These are phyloP conservation scores for Pelargonium australe DNA, from an alignment of 441 rosid species.

Conservation along the genomic window DNA sequence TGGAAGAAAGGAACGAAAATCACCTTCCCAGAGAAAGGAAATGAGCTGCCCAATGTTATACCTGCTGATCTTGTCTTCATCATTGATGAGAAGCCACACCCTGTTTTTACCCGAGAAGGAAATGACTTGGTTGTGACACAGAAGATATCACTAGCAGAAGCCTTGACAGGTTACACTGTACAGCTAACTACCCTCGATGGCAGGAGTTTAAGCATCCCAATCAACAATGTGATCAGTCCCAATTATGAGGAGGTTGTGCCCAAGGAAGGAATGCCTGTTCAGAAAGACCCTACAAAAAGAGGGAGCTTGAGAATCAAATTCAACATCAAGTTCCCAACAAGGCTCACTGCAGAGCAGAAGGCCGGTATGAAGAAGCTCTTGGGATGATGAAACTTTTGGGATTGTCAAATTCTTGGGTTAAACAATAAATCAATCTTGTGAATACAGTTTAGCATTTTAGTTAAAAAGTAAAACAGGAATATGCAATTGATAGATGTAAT, in stretches of 20 bases:
- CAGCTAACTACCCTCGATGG: conserved; percentile 63
- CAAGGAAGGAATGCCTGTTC: conserved; percentile 54
- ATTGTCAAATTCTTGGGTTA: neutral
- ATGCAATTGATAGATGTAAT: neutral
- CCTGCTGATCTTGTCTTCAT: conserved; percentile 73
- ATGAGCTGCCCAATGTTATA: conserved; percentile 53
- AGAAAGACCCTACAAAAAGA: conserved; percentile 44
- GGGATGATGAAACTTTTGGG: conserved; percentile 12
- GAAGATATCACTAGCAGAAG: conserved; percentile 62
- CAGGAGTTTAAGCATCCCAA: conserved; percentile 46
- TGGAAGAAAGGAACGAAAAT: conserved; percentile 85
- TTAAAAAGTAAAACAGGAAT: neutral
- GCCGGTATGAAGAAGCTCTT: conserved; percentile 49
- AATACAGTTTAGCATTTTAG: neutral
- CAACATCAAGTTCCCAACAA: conserved; percentile 50
- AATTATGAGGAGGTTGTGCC: conserved; percentile 54
- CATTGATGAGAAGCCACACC: conserved; percentile 73
- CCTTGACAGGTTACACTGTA: conserved; percentile 64
- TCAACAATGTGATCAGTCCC: conserved; percentile 60
- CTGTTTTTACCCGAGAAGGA: conserved; percentile 62
- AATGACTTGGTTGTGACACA: conserved; percentile 59
- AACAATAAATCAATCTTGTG: neutral
- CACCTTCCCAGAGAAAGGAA: conserved; percentile 82
- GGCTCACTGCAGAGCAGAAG: conserved; percentile 51
- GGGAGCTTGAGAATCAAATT: conserved; percentile 57